These are phyloP conservation scores for Solanum chmielewskii DNA, from an alignment of 257 asterid genomes.

Conservation along the genomic window DNA sequence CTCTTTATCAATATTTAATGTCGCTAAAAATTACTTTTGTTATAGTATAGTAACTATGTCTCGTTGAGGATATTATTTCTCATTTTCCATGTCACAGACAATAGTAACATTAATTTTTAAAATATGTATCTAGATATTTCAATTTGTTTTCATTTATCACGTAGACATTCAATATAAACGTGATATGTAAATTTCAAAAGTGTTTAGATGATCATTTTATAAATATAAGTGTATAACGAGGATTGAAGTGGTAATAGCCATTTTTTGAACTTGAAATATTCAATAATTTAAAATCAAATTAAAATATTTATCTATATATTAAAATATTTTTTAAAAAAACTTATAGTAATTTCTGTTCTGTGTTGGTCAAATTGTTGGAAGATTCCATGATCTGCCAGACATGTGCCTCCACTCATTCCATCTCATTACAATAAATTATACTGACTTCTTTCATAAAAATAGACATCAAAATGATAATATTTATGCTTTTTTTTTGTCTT, in stretches of 20 bases:
- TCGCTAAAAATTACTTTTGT: no score
- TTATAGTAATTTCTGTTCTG: neutral
- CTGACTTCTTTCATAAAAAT: neutral
- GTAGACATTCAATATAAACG: no score
- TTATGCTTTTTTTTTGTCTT: neutral
- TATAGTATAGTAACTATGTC: no score
- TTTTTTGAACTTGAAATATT: neutral
- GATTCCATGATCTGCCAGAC: neutral
- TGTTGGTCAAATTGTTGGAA: neutral
- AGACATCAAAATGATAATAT: neutral
- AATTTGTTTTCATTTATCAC: no score
- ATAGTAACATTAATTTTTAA: no score
- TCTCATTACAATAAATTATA: neutral
- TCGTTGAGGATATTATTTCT: no score
- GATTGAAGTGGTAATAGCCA: no score
- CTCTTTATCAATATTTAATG: fast-evolving
- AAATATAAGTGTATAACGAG: neutral
- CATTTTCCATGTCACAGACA: neutral
- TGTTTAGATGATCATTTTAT: no score
- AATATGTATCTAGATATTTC: no score
- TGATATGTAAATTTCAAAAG: no score
- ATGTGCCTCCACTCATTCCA: neutral
- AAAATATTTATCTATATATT: neutral
- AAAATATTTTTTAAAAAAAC: no score
- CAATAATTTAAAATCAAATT: no score